Evolutionary conservation across 352 stramenopile genomes (phyloP).

Genomic region (Globisporangium parvum): DNA sequence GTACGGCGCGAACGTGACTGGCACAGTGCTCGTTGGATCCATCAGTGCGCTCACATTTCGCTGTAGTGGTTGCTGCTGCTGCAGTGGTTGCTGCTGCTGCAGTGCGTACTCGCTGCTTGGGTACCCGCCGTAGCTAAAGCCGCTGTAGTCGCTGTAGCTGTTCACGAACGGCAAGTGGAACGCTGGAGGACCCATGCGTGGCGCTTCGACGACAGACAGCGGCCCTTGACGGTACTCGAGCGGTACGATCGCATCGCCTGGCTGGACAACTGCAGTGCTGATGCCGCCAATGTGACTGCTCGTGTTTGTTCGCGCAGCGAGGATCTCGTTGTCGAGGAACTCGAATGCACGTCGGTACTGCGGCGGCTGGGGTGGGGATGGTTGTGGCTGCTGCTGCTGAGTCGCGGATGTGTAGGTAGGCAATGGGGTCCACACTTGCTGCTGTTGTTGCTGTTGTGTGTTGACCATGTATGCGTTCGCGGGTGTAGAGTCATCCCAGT

Average conservation of each 20-base stretch:
- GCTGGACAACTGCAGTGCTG: conserved; percentile 15
- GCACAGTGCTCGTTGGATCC: too few species aligned
- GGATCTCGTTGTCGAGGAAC: conserved; percentile 7
- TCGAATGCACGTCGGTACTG: conserved; percentile 1
- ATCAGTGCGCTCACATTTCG: too few species aligned
- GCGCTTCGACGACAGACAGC: conserved; percentile 2
- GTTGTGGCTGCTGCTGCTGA: not conserved
- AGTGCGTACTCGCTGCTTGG: not conserved
- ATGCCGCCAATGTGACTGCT: conserved; percentile 2
- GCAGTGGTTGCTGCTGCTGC: not conserved
- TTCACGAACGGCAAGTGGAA: conserved; percentile 7
- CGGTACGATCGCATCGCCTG: conserved; percentile 17
- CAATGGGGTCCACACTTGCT: conserved; percentile 1
- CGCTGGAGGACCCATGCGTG: conserved; percentile 6
- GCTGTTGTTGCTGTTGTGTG: conserved; percentile 13
- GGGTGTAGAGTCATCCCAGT: conserved; percentile 5
- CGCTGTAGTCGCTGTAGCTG: conserved; percentile 1
- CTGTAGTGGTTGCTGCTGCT: not conserved
- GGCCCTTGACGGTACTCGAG: conserved; percentile 9
- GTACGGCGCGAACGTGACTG: too few species aligned
- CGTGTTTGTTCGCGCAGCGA: not conserved
- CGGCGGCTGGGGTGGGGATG: not conserved
- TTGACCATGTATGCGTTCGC: not conserved
- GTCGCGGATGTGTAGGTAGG: not conserved
- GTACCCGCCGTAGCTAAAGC: conserved; percentile 3